These are phyloP conservation scores for Emergomyces africanus DNA, from an alignment of 2,329 filamentous ascomycete species.

Conservation along the genomic window DNA sequence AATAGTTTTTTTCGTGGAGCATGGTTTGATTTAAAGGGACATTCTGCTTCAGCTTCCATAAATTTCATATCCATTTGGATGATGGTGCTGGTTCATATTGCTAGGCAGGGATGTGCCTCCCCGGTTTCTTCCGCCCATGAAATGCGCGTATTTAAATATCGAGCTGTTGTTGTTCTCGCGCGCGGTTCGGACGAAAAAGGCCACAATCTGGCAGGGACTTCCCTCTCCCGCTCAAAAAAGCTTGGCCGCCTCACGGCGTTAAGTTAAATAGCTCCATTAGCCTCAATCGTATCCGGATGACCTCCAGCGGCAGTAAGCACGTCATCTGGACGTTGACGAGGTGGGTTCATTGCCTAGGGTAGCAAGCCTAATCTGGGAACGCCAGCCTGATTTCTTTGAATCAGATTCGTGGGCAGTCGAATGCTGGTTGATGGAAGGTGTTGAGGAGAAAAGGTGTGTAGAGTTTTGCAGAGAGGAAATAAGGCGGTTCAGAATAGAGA, in stretches of 20 bases:
- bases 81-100: background rate
- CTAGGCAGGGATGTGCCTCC: background rate
- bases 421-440: background rate
- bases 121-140: background rate
- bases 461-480: background rate
- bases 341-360: background rate
- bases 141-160: background rate
- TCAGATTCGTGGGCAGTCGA: background rate
- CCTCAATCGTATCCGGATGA: too few species aligned
- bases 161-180: too few species aligned
- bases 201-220: background rate
- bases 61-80: background rate
- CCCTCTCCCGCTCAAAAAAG: too few species aligned
- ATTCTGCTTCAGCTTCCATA: background rate
- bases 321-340: background rate
- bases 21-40: background rate
- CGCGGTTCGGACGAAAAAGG: background rate
- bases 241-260: too few species aligned
- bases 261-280: too few species aligned
- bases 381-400: background rate
- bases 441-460: background rate
- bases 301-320: too few species aligned
- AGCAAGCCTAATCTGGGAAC: background rate
- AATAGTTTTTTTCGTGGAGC: background rate
- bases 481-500: slow-evolving; percentile 37